These are phyloP conservation scores for Hymenoscyphus fructigenus DNA, from an alignment of 2,329 filamentous ascomycete species.

Conservation along the genomic window DNA sequence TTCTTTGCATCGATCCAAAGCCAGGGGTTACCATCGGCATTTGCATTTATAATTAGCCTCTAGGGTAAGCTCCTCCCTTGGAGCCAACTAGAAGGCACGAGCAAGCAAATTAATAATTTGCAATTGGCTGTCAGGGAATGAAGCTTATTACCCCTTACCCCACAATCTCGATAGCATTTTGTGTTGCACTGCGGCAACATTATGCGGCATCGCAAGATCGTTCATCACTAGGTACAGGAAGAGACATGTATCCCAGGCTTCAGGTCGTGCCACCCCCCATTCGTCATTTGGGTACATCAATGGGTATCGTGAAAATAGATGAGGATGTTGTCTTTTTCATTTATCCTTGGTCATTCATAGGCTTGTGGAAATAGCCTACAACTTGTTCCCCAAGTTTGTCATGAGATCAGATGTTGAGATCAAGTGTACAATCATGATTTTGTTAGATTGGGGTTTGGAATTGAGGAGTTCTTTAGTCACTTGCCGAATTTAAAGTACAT, in stretches of 20 bases:
- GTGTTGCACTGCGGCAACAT: background rate
- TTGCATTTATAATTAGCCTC: background rate
- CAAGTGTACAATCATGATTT: background rate
- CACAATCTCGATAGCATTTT: background rate
- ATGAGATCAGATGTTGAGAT: slow-evolving; percentile 16
- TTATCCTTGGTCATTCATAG: slow-evolving; percentile 8
- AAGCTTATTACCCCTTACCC: background rate
- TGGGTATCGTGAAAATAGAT: slow-evolving; percentile 13
- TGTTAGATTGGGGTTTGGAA: background rate
- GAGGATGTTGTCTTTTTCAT: slow-evolving; percentile 5
- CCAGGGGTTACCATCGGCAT: slow-evolving; percentile 4
- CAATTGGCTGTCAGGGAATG: background rate
- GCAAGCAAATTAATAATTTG: background rate
- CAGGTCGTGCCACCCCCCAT: too few species aligned
- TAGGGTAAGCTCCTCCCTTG: background rate
- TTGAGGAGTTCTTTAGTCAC: background rate
- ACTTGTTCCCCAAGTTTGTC: background rate
- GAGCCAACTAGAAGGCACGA: background rate
- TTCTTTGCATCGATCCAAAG: background rate
- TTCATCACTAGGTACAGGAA: too few species aligned
- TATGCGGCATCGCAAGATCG: background rate
- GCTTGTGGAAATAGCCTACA: slow-evolving; percentile 11
- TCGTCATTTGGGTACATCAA: too few species aligned
- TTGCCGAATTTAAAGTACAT: slow-evolving; percentile 7
- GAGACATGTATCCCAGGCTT: too few species aligned